Base-by-base conservation (phyloP, 257 asterid genomes). In the Jacaranda mimosifolia region DNA sequence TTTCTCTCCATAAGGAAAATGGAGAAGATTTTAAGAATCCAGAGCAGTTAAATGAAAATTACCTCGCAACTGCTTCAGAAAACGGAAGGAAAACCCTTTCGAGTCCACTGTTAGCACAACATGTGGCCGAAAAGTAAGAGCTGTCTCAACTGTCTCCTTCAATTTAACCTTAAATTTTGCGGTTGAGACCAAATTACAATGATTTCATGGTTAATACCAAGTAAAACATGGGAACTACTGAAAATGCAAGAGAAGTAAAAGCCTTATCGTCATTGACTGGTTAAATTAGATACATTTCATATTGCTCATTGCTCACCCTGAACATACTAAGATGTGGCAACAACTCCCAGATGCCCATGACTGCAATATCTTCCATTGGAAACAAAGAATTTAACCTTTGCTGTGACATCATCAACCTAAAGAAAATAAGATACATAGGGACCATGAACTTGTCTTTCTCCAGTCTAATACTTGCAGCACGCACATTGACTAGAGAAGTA, bases 341-440 rank as follows among this genome's bases (percentile, higher is more conserved):
- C 84, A 95, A 81, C 87, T 93, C 99, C 97, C 94, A 93, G 69
- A 91, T 87, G 32, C 99, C 99, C 99, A 95, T 93, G 32, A 91
- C 93, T 17, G 97, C 84, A 80, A 95, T 91, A 77, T 95, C 96
- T 87, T 95, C 98, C 91, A 95, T 88, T 3, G 97, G 97, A 68
- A 90, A 95, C 75, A 90, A 67, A 76, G 94, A 76, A 65, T 75
- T 73, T 49, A 95, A 81, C 38, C 99, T 97, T 80, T 90, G 96
- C 77, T 68, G 86, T 42, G 92, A 82, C 99, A 95, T 95, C 86
- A 75, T 77, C 80, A 73, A 78, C 85, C 98, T 90, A 83, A 49
- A 71, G 77, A 60, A 38, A 73, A 32, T 53, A 32, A 70, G 40
- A 55, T 57, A 55, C 60, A 38, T 18, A 36, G 9, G 58, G 35